Conservation (phyloP, 371 early-diverging fungal species). For the Mortierella sp. region DNA sequence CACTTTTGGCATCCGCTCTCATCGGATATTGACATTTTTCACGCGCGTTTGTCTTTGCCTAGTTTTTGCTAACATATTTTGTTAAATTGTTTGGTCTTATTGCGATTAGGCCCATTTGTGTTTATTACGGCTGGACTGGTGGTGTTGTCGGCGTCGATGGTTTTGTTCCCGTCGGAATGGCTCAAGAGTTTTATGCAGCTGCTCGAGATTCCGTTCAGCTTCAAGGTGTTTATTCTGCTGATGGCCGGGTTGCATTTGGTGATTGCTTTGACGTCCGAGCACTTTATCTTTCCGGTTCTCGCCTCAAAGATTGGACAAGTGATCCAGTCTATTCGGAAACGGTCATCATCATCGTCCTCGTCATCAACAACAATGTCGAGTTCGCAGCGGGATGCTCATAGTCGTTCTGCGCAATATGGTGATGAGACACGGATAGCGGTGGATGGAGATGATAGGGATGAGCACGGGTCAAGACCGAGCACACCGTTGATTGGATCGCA, state of each 20-base stretch:
- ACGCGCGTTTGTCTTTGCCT: not conserved
- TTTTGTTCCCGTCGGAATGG: slow-evolving; percentile 36
- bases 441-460: not conserved
- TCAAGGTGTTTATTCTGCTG: slow-evolving; percentile 36
- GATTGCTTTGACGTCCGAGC: slow-evolving; percentile 29
- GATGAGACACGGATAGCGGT: slow-evolving; percentile 19
- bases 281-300: slow-evolving; percentile 35
- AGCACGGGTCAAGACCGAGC: slow-evolving; percentile 5
- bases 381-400: not conserved
- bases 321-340: slow-evolving; percentile 6
- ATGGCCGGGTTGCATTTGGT: slow-evolving; percentile 27
- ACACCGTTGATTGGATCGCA: slow-evolving; percentile 18
- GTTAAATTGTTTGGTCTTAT: not conserved
- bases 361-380: not conserved
- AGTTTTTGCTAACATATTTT: not conserved
- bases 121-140: slow-evolving; percentile 35
- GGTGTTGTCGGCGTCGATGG: slow-evolving; percentile 28
- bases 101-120: slow-evolving; percentile 48
- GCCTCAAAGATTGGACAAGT: slow-evolving; percentile 32
- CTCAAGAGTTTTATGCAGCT: slow-evolving; percentile 35
- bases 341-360: not conserved
- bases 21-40: not conserved
- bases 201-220: slow-evolving; percentile 41
- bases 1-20: not conserved
- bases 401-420: not conserved